phyloP scores from a whole-genome alignment of 345 rosid species.

The Gossypium rotundifolium region DNA sequence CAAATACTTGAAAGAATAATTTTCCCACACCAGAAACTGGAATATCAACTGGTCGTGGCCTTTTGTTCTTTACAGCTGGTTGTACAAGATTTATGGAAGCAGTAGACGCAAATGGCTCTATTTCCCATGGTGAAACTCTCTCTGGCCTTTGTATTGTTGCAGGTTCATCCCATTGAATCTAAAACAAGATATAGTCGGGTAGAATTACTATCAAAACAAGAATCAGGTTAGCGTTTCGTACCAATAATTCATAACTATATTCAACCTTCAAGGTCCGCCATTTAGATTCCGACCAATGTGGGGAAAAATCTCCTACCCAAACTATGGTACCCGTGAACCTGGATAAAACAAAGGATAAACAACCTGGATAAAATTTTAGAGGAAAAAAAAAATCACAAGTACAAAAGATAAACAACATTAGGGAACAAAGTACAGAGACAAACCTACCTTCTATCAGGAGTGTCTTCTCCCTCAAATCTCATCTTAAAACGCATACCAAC shows the following conservation, averaged over 20 bases:
- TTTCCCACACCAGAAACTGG: slow-evolving; percentile 40
- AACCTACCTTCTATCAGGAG: slow-evolving; percentile 58
- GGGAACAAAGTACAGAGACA: not conserved
- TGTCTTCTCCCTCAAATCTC: slow-evolving; percentile 81
- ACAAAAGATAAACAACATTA: not conserved
- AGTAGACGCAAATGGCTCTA: slow-evolving; percentile 52
- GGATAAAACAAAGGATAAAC: not conserved
- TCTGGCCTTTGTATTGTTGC: slow-evolving; percentile 63
- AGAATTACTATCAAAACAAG: slow-evolving; percentile 18
- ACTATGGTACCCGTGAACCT: slow-evolving; percentile 69
- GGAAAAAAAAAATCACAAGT: not conserved
- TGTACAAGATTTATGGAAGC: slow-evolving; percentile 31
- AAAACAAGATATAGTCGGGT: slow-evolving; percentile 9
- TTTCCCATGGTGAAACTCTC: slow-evolving; percentile 80
- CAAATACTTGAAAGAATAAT: not conserved
- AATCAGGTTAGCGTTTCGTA: slow-evolving; percentile 7
- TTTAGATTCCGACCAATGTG: slow-evolving; percentile 57
- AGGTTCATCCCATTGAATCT: slow-evolving; percentile 85
- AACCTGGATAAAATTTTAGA: not conserved
- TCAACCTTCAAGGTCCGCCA: slow-evolving; percentile 77
- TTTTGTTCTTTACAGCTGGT: slow-evolving; percentile 45
- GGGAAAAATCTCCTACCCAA: slow-evolving; percentile 56
- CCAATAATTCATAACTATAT: slow-evolving; percentile 7
- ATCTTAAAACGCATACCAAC: slow-evolving; percentile 69
- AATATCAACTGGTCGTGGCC: slow-evolving; percentile 44